Percentiles rank a stretch among this genome's conserved stretches.
These are phyloP conservation scores for Collybia sordida DNA, from an alignment of 768 basidiomycete species.

Conservation along the genomic window DNA sequence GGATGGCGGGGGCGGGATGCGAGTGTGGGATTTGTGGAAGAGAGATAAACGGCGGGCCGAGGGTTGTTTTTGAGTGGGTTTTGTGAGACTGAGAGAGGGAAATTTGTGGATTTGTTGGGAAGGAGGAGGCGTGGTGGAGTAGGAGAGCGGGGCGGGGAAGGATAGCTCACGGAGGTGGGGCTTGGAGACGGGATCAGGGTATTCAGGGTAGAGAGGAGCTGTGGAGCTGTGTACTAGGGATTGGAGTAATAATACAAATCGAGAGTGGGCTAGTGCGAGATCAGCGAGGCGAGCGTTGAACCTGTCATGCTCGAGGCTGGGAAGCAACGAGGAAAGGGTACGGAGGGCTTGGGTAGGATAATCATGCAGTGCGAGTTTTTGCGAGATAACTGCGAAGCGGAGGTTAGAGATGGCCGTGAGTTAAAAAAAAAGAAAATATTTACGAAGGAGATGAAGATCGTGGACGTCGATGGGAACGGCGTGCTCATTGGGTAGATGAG, in stretches of 20 bases:
- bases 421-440: slow-evolving; percentile 28
- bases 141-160: slow-evolving; percentile 75
- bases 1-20: slow-evolving; percentile 43
- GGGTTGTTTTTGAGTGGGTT: background rate
- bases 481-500: slow-evolving; percentile 39
- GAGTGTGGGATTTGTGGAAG: slow-evolving; percentile 26
- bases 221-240: slow-evolving; percentile 66
- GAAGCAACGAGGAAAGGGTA: slow-evolving; percentile 38
- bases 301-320: slow-evolving; percentile 31
- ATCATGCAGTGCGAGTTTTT: slow-evolving; percentile 59
- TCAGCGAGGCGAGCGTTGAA: slow-evolving; percentile 38
- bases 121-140: slow-evolving; percentile 19
- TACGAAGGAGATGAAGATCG: slow-evolving; percentile 67
- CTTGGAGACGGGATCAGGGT: slow-evolving; percentile 22
- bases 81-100: slow-evolving; percentile 6
- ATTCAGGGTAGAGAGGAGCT: slow-evolving; percentile 44
- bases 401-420: slow-evolving; percentile 2
- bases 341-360: slow-evolving; percentile 72
- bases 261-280: slow-evolving; percentile 65
- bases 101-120: slow-evolving; percentile 8
- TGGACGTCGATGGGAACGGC: slow-evolving; percentile 53
- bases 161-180: slow-evolving; percentile 54
- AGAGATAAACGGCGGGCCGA: slow-evolving; percentile 32
- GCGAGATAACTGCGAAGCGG: slow-evolving; percentile 55
- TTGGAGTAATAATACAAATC: slow-evolving; percentile 73